These are phyloP conservation scores for Oropetium thomaeum DNA, from an alignment of 176 grass and related monocot genomes.

Conservation along the genomic window DNA sequence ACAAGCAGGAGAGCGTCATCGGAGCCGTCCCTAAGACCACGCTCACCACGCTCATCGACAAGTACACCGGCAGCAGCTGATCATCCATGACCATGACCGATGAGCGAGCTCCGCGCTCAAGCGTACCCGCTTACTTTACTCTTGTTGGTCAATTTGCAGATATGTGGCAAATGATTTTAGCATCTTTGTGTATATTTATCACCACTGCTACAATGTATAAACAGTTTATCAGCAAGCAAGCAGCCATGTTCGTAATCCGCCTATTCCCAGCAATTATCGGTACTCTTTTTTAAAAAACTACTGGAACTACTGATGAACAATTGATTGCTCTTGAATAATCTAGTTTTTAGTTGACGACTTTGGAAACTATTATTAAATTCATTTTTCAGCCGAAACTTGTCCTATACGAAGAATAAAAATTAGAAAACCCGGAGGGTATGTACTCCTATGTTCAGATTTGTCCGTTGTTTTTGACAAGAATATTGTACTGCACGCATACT, in stretches of 20 bases:
- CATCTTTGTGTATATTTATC: slow-evolving; percentile 5
- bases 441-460: no score
- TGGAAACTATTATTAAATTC: not conserved
- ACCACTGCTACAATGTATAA: not conserved
- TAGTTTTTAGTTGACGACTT: not conserved
- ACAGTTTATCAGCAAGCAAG: not conserved
- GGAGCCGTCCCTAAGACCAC: slow-evolving; percentile 81
- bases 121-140: no score
- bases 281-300: no score
- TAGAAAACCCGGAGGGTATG: no score
- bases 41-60: slow-evolving; percentile 62
- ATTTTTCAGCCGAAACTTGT: not conserved
- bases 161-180: slow-evolving; percentile 2
- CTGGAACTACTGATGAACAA: no score
- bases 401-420: not conserved
- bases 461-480: no score
- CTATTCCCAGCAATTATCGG: not conserved
- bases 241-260: no score
- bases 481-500: no score
- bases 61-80: slow-evolving; percentile 67
- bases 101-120: no score
- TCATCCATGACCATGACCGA: not conserved
- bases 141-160: no score
- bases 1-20: slow-evolving; percentile 93
- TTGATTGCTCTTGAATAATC: not conserved